Conservation (phyloP, 2,329 filamentous ascomycete genomes). For the Allantophomopsis cytisporea region DNA sequence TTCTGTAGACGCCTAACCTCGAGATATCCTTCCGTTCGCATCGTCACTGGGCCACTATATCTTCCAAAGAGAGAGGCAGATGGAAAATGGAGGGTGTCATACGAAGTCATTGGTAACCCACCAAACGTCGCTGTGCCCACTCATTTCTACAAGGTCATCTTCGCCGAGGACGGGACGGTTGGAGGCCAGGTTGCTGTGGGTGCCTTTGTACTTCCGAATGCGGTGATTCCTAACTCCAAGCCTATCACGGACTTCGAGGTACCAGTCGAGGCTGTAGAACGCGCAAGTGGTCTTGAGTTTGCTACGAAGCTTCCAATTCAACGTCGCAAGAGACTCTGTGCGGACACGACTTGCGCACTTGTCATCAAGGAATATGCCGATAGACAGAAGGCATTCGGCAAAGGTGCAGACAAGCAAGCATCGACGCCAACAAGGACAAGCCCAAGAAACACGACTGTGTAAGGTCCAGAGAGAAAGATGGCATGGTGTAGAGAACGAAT, state of each 20-base stretch:
- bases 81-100: constrained; percentile 89
- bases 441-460: constrained; percentile 9
- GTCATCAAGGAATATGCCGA: constrained; percentile 68
- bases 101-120: constrained; percentile 90
- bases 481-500: not conserved
- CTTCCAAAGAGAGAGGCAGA: constrained; percentile 77
- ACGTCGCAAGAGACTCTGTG: constrained; percentile 67
- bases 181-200: constrained; percentile 74
- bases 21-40: constrained; percentile 73
- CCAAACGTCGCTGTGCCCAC: constrained; percentile 93
- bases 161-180: constrained; percentile 66
- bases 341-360: constrained; percentile 74
- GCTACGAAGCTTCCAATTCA: constrained; percentile 61
- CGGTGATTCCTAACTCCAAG: constrained; percentile 74
- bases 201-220: constrained; percentile 92
- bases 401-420: constrained; percentile 6
- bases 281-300: constrained; percentile 86
- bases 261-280: constrained; percentile 81
- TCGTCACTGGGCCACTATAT: constrained; percentile 90
- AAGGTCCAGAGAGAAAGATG: no score
- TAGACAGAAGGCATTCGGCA: constrained; percentile 40
- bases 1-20: constrained; percentile 78
- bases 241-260: constrained; percentile 88
- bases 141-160: constrained; percentile 99
- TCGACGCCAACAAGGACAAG: constrained; percentile 13